Conservation (phyloP, 768 basidiomycete species). For the Suillus paluster region DNA sequence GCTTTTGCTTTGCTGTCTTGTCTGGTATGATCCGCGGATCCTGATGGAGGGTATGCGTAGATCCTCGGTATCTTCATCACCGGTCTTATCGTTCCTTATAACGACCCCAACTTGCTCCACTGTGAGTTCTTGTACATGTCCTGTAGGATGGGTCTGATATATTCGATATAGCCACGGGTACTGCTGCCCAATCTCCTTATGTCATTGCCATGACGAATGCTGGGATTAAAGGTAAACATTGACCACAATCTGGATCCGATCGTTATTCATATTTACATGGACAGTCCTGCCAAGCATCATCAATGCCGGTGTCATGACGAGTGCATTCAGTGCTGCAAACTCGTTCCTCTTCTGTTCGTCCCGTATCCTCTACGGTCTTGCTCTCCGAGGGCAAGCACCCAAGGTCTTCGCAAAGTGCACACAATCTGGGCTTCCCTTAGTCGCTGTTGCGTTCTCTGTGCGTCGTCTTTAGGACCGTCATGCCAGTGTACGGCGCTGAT, state of each 20-base stretch:
- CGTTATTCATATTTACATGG: constrained; percentile 7
- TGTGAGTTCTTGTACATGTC: constrained; percentile 25
- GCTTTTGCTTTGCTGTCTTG: constrained; percentile 20
- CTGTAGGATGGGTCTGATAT: constrained; percentile 20
- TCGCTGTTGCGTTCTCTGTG: constrained; percentile 36
- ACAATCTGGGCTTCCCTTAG: constrained; percentile 53
- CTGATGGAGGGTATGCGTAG: constrained; percentile 32
- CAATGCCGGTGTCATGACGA: constrained; percentile 73
- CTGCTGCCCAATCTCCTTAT: constrained; percentile 77
- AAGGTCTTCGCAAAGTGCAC: constrained; percentile 53
- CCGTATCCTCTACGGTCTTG: constrained; percentile 47
- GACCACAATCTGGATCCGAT: not conserved
- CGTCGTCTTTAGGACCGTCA: constrained; percentile 7
- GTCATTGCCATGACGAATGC: constrained; percentile 77
- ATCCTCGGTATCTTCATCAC: constrained; percentile 70
- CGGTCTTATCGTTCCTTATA: constrained; percentile 76
- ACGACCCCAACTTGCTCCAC: constrained; percentile 55
- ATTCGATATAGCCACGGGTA: constrained; percentile 51
- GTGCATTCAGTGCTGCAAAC: constrained; percentile 74
- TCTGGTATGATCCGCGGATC: not conserved
- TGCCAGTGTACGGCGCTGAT: constrained; percentile 7
- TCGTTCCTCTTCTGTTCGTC: constrained; percentile 60
- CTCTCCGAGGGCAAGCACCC: constrained; percentile 56
- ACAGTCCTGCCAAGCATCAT: constrained; percentile 64
- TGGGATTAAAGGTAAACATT: constrained; percentile 59